phyloP scores from a whole-genome alignment of 2,329 filamentous ascomycete genomes.

The Dactylonectria estremocensis region DNA sequence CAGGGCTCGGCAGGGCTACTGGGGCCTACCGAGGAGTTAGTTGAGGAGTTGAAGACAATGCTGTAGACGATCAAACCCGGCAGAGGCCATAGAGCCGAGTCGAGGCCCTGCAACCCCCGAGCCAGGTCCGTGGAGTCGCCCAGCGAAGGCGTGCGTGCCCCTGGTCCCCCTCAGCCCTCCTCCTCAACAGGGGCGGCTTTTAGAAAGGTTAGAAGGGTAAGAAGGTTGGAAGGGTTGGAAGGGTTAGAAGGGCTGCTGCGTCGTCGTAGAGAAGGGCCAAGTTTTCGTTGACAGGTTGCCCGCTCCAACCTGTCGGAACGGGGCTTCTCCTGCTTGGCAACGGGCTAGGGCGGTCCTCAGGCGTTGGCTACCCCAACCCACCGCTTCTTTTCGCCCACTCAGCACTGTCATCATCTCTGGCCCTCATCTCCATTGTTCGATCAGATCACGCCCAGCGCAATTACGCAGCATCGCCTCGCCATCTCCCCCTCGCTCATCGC shows the following conservation, averaged over 20 bases:
- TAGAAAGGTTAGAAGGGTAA: background rate
- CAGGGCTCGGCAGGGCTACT: background rate
- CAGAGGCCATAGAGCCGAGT: background rate
- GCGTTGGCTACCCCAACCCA: conserved; percentile 27
- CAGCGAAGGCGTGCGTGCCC: background rate
- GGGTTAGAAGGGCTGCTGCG: background rate
- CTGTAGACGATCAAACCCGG: background rate
- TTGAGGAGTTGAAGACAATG: background rate
- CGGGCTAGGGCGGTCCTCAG: conserved; percentile 1
- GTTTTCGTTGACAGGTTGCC: conserved; percentile 19
- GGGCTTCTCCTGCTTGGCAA: conserved; percentile 11
- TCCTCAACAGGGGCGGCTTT: conserved; percentile 1
- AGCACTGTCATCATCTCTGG: conserved; percentile 23
- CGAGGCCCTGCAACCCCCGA: background rate
- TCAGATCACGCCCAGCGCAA: conserved; percentile 24
- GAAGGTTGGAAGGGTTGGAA: background rate
- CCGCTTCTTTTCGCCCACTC: conserved; percentile 25
- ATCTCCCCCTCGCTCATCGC: conserved; percentile 3
- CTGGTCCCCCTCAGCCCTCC: background rate
- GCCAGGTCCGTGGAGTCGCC: background rate
- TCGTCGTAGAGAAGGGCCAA: background rate
- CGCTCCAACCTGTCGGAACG: conserved; percentile 21
- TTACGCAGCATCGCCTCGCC: conserved; percentile 1
- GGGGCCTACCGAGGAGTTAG: background rate
- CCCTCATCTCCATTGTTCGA: conserved; percentile 22